Percentiles rank a stretch among this genome's conserved stretches.
Evolutionary conservation across 805 yeast species (phyloP).

Genomic region (Martiniozyma abietophila): DNA sequence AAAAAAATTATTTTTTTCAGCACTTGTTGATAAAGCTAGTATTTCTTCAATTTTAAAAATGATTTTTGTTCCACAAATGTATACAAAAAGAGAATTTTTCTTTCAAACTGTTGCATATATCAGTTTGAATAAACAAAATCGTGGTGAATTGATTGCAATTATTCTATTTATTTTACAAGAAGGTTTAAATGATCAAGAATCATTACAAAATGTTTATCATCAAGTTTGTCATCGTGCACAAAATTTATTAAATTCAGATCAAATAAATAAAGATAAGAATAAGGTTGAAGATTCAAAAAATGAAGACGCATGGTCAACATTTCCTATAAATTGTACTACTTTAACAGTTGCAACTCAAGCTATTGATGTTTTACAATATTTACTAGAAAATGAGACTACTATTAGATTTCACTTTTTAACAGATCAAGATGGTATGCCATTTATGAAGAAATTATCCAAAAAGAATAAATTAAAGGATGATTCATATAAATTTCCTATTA

Average conservation of each 20-base stretch:
- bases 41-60: conserved; percentile 63
- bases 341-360: conserved; percentile 67
- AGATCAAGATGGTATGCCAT: conserved; percentile 57
- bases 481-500: conserved; percentile 60
- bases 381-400: conserved; percentile 58
- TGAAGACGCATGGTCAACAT: conserved; percentile 17
- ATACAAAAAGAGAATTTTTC: conserved; percentile 50
- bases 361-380: conserved; percentile 61
- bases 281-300: background rate
- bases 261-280: too few relatives aligned
- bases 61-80: conserved; percentile 63
- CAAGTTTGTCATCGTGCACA: conserved; percentile 45
- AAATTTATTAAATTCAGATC: background rate
- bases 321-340: conserved; percentile 58
- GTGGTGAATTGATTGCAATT: conserved; percentile 64
- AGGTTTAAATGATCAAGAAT: conserved; percentile 51
- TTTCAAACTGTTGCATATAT: conserved; percentile 58
- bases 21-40: conserved; percentile 68
- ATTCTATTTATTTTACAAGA: conserved; percentile 65
- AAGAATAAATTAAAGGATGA: conserved; percentile 31
- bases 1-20: conserved; percentile 40
- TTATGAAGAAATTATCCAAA: conserved; percentile 28
- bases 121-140: conserved; percentile 68
- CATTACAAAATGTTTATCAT: conserved; percentile 53
- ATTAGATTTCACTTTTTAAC: conserved; percentile 67